Base-by-base conservation (phyloP, 768 basidiomycete species). In the Calocybe indica region DNA sequence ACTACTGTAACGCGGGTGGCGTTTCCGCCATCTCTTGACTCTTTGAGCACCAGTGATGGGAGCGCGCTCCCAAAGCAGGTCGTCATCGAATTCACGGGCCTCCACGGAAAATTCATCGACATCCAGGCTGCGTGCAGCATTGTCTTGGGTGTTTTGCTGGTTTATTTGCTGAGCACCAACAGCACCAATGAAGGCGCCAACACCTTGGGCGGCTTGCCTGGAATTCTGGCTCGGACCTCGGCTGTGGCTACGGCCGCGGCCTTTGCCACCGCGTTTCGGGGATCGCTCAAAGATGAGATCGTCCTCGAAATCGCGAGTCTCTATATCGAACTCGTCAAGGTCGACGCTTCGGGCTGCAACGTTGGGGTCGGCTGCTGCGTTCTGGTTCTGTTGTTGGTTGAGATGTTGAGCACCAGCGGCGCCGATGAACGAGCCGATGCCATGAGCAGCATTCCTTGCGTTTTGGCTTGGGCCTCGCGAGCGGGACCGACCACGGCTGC, bases 381-480 rank as follows among this genome's bases (percentile, higher is more conserved):
- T 22, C 4, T 43, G 38, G 22, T 45, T 40, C 32, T 45, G 37
- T 3, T 40, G 48, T 12, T 38, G 15, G 29, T 30, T 50, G 31
- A 50, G 30, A 4, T 30, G 28, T 6, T 45, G 33, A 10, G 48
- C 44, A n/a, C 43, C 43, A 28, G 32, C 48, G 14, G 12, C 32
- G 10, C 48, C 48, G 8, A 12, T 32, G 12, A 50, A 39, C 4
- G 48, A 43, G 41, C 48, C 48, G 14, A 34, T 43, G 30, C 48
- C 48, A 8, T 50, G 38, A 40, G 43, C 37, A n/a, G 38, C 43
- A 4, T 5, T 22, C 13, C 43, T 34, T 5, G 32, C 37, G 22
- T 34, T 15, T 22, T 22, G 22, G 22, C 22, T 22, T 22, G 22
- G 22, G 22, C 22, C 22, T 22, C 22, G 22, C 4, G 22, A 22